A percentile compares a stretch with the other conserved stretches of the same genome.
These are phyloP conservation scores for Camellia oleifera DNA, from an alignment of 179 eudicot species.

Conservation along the genomic window DNA sequence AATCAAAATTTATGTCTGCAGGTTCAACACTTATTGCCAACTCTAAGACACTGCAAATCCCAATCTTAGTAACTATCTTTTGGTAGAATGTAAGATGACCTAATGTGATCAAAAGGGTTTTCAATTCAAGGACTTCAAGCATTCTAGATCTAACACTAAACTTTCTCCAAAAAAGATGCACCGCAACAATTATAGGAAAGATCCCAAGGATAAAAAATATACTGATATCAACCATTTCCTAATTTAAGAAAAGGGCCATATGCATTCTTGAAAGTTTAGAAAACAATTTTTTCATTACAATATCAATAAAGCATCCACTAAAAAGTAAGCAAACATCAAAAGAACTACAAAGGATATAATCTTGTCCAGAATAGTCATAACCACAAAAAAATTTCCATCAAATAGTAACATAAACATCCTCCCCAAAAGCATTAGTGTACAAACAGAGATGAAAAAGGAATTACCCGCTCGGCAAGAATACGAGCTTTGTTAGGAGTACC, in stretches of 20 bases:
- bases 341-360: not conserved
- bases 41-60: too few species aligned
- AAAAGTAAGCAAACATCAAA: not conserved
- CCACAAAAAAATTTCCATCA: not conserved
- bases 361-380: not conserved
- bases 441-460: not conserved
- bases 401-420: not conserved
- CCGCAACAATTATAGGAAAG: too few species aligned
- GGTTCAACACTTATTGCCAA: not conserved
- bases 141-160: too few species aligned
- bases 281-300: not conserved
- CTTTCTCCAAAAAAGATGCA: too few species aligned
- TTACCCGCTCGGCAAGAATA: slow-evolving; percentile 74
- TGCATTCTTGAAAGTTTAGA: too few species aligned
- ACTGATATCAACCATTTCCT: too few species aligned
- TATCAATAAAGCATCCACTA: not conserved
- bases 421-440: not conserved
- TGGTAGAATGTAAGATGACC: too few species aligned
- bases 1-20: not conserved
- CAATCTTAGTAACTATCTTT: too few species aligned
- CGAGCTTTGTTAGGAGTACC: slow-evolving; percentile 82
- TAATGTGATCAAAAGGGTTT: too few species aligned
- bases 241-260: too few species aligned
- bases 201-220: too few species aligned
- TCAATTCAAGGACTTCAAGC: too few species aligned